Percentiles rank a stretch among this genome's conserved stretches.
Conservation (phyloP, 2,329 filamentous ascomycete species). For the Torrubiella hemipterigena region DNA sequence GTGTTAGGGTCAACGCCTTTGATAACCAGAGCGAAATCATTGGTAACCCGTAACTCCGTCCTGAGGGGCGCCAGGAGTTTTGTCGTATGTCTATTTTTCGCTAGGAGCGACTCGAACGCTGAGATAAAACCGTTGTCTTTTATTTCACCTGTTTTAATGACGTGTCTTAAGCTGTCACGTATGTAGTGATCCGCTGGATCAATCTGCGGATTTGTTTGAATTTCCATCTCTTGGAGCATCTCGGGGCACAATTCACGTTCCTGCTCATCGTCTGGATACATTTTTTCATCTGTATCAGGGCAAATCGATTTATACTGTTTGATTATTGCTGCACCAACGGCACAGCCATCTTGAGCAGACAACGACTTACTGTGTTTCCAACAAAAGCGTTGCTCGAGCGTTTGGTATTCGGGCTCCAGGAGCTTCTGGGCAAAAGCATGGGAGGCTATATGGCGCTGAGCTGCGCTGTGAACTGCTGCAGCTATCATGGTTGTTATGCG, state of each 20-base stretch:
- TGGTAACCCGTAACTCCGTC: not conserved
- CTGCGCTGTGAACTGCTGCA: no score
- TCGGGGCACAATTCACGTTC: slow-evolving; percentile 57
- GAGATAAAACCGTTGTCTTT: slow-evolving; percentile 20
- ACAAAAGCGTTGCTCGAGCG: slow-evolving; percentile 37
- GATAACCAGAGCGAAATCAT: not conserved
- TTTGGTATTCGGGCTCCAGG: slow-evolving; percentile 40
- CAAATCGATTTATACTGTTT: slow-evolving; percentile 1
- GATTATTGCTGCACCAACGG: not conserved
- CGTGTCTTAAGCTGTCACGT: slow-evolving; percentile 26
- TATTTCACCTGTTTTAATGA: slow-evolving; percentile 25
- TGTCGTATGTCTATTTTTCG: slow-evolving; percentile 22
- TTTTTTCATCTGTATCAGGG: slow-evolving; percentile 7
- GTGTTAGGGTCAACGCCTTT: not conserved
- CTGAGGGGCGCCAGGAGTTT: no score
- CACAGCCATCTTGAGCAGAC: no score
- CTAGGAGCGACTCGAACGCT: slow-evolving; percentile 30
- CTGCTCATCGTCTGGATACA: slow-evolving; percentile 49
- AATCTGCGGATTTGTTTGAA: slow-evolving; percentile 32
- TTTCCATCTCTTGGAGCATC: slow-evolving; percentile 44
- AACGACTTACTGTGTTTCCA: no score
- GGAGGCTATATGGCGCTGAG: no score
- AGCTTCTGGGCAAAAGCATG: slow-evolving; percentile 26
- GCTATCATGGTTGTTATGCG: no score
- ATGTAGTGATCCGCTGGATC: slow-evolving; percentile 27